Evolutionary conservation across 2,329 filamentous ascomycete genomes (phyloP), one percentile per base, ranked within the genome.

Genomic region (Calonectria pteridis): DNA sequence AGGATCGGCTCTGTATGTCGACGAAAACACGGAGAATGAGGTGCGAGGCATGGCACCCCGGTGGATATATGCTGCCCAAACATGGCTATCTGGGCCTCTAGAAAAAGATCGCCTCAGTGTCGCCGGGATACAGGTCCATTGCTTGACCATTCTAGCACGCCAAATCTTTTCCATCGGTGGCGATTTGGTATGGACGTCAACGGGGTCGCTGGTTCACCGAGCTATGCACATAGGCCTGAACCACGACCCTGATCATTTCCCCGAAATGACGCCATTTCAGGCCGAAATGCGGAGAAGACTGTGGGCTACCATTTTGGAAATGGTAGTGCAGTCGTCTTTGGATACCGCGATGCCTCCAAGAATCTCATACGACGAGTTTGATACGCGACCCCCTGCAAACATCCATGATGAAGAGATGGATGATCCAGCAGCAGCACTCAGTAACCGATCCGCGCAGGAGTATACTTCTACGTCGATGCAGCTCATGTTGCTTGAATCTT

Each of bases 201-300:
- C 80, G 43, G 86, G 86, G 0, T 84, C 85, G 0, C 82, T 88
- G 0, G 67, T 87, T 11, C 82, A 85, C 55, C 78, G 71, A n/a
- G 85, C 85, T 11, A 87, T 88, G 85, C 83, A 86, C 64, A 84
- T 87, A n/a, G 86, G 85, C 3, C 73, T 88, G 7, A 85, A 88
- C 74, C 84, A 85, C 11, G 86, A 88, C 55, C 86, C 86, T 0
- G 82, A 81, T 49, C 76, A 84, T 64, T 80, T 87, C 6, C 83
- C 83, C 1, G 28, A 70, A 10, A 84, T 86, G 81, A 73, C 83
- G 0, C 14, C 82, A 0, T 69, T 87, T 4, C 81, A 85, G 50
- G 82, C 82, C 0, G 86, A 88, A 67, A 16, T 86, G 0, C 84
- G 86, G 6, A 78, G 86, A 33, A 80, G 87, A 23, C 77, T 88